Evolutionary conservation across 768 basidiomycete genomes (phyloP).

Genomic region (Tephrocybe sp.): DNA sequence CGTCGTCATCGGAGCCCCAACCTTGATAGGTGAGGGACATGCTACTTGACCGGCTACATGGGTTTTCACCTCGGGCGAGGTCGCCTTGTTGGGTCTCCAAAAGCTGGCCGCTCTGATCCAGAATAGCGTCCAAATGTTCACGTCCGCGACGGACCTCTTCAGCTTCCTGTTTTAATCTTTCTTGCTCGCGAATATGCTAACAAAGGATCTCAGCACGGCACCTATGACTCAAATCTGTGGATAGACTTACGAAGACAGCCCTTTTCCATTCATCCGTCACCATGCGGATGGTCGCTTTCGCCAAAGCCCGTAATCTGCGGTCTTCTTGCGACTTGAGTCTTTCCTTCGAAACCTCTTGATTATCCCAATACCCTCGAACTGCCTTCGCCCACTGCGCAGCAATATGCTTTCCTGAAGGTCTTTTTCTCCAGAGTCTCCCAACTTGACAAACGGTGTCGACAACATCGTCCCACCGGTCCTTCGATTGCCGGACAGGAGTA

Average conservation of each 20-base stretch:
- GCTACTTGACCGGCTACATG: constrained; percentile 58
- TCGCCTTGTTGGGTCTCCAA: constrained; percentile 81
- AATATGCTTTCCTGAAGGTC: constrained; percentile 35
- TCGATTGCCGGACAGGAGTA: constrained; percentile 31
- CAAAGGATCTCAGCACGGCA: constrained; percentile 1
- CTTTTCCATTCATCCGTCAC: constrained; percentile 84
- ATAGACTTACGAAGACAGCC: constrained; percentile 69
- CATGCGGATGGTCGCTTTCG: constrained; percentile 68
- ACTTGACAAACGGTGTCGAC: constrained; percentile 41
- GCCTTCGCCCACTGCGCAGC: constrained; percentile 59
- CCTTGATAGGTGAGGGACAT: constrained; percentile 32
- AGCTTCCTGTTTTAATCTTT: constrained; percentile 58
- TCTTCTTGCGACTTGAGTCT: constrained; percentile 60
- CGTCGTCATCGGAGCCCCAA: constrained; percentile 37
- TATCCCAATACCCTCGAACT: constrained; percentile 76
- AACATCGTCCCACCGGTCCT: constrained; percentile 60
- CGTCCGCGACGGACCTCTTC: constrained; percentile 81
- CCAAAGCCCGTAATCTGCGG: constrained; percentile 59
- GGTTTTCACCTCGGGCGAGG: constrained; percentile 48
- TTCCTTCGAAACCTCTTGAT: constrained; percentile 58
- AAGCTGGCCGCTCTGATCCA: constrained; percentile 85
- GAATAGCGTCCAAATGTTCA: constrained; percentile 84
- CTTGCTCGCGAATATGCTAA: constrained; percentile 73
- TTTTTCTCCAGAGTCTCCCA: constrained; percentile 24
- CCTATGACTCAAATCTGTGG: constrained; percentile 2